A percentile compares a stretch with the other conserved stretches of the same genome.
Conservation (phyloP, 768 basidiomycete genomes). For the Holtermannia corniformis region DNA sequence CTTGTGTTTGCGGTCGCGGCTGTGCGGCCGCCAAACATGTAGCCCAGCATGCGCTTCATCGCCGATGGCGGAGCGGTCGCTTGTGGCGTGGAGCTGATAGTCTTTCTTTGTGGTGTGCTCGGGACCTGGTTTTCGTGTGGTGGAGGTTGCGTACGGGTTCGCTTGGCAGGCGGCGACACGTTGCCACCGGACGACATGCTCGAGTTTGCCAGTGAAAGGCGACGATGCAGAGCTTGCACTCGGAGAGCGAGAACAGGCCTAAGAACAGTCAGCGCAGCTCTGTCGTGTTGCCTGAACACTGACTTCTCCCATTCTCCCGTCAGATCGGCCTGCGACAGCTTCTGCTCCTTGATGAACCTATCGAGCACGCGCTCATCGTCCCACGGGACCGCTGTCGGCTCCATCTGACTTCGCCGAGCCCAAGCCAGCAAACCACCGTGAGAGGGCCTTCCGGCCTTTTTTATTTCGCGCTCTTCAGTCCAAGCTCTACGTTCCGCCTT, state of each 20-base stretch:
- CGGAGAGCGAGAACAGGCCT: constrained; percentile 13
- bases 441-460: constrained; percentile 4
- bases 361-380: constrained; percentile 19
- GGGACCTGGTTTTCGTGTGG: too few species aligned
- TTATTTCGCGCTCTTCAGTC: constrained; percentile 24
- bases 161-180: too few species aligned
- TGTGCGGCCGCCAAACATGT: not conserved
- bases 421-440: constrained; percentile 19
- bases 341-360: constrained; percentile 8
- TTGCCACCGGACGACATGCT: too few species aligned
- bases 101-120: too few species aligned
- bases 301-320: constrained; percentile 20
- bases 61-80: constrained; percentile 22
- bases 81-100: too few species aligned
- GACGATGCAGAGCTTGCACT: constrained; percentile 21
- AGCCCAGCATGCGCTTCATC: constrained; percentile 20
- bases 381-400: constrained; percentile 13
- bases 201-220: not conserved
- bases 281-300: constrained; percentile 3
- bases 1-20: not conserved
- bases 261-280: not conserved
- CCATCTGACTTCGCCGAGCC: constrained; percentile 11
- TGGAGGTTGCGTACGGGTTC: too few species aligned
- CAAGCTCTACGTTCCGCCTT: constrained; percentile 20
- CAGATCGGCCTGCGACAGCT: not conserved